Evolutionary conservation across 2,329 filamentous ascomycete genomes (phyloP), one percentile per base, ranked within the genome.

Genomic region (Cadophora malorum): DNA sequence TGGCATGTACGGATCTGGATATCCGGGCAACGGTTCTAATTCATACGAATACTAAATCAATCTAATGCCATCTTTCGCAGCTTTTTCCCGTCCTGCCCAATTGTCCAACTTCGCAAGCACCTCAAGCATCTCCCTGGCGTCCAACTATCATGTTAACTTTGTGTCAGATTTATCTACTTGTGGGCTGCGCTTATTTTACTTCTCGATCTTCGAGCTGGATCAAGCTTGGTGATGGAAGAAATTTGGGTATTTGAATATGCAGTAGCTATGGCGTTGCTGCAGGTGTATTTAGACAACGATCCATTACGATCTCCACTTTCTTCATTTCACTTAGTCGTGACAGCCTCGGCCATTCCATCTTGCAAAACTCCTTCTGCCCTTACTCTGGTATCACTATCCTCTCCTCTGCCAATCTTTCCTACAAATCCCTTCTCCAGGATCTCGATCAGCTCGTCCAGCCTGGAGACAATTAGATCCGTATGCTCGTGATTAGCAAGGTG

Each of bases 371-470:
- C 65, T 49, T 72, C 67, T 16, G 68, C 69, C 25, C 73, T 58
- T 8, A 28, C 68, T 49, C 68, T 72, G 14, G 71, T 72, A 70
- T 73, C 69, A 66, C 66, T 61, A 41, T 75, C 69, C 35, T 76
- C 72, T 9, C 67, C 63, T 45, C 63, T 53, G 10, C 61, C 69
- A 67, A 71, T 72, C n/a, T 63, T 63, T 10, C 89, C 90, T 63
- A 85, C 83, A 76, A 95, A 95, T 0, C 94, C 94, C 1, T 84
- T 80, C 70, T 97, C 93, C 31, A 97, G 80, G 8, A 97, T 83
- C 10, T 82, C 83, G 64, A 96, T 87, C 72, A 97, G 79, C 69
- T 97, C 92, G 76, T 96, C 93, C 69, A 97, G 78, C 47, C 86
- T 84, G 70, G 80, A 78, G 63, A 97, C 90, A 12, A 89, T 89